phyloP scores from a whole-genome alignment of 192 early-diverging fungal genomes.

The Radiomyces spectabilis region DNA sequence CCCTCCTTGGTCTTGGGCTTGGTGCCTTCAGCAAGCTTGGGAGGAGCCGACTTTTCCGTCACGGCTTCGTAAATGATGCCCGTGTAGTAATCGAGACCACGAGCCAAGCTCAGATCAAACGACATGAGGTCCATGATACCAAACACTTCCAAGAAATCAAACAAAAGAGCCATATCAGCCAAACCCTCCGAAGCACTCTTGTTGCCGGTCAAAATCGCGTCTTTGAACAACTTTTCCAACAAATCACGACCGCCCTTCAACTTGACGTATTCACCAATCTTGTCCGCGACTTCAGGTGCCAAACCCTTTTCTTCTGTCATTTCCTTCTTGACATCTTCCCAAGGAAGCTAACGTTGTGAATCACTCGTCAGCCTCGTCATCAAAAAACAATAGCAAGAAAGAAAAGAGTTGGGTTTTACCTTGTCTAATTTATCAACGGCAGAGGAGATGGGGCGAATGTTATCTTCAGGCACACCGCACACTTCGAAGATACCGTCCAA shows the following conservation, averaged over 20 bases:
- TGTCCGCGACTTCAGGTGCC: slow-evolving; percentile 68
- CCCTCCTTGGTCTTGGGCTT: slow-evolving; percentile 37
- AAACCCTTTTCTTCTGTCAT: slow-evolving; percentile 94
- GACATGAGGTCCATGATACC: slow-evolving; percentile 60
- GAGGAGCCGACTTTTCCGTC: slow-evolving; percentile 45
- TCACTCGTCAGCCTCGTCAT: neutral
- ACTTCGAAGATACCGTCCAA: slow-evolving; percentile 97
- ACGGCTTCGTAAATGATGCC: slow-evolving; percentile 98
- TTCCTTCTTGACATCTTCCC: slow-evolving; percentile 90
- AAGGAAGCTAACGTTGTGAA: slow-evolving; percentile 49
- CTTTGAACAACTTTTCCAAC: slow-evolving; percentile 58
- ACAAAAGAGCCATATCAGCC: slow-evolving; percentile 78
- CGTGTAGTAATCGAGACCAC: slow-evolving; percentile 98
- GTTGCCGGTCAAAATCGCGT: slow-evolving; percentile 60
- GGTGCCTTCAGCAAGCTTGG: slow-evolving; percentile 32
- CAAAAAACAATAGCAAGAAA: no score
- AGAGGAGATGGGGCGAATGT: slow-evolving; percentile 88
- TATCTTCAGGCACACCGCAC: slow-evolving; percentile 85
- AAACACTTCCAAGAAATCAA: slow-evolving; percentile 80
- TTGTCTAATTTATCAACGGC: slow-evolving; percentile 99
- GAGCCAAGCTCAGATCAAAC: slow-evolving; percentile 93
- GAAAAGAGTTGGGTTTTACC: no score
- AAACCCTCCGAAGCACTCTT: slow-evolving; percentile 70
- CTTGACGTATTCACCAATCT: slow-evolving; percentile 89
- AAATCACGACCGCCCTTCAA: slow-evolving; percentile 73